Evolutionary conservation across 225 moss, liverwort and hornwort species (phyloP).

Genomic region (Lunularia cruciata): DNA sequence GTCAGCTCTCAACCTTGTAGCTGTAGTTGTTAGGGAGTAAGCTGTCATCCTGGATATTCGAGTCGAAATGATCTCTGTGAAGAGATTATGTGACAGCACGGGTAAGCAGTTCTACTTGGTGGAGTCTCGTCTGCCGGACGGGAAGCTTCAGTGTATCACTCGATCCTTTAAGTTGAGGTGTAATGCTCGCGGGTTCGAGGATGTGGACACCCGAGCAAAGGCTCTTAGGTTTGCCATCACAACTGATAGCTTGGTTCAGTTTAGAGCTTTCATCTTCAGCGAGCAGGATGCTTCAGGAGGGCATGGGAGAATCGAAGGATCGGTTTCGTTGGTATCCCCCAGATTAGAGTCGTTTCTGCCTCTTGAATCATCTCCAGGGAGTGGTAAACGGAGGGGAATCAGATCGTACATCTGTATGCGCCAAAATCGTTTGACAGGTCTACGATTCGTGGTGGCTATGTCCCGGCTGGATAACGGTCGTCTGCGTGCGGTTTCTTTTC

Average conservation of each 20-base stretch:
- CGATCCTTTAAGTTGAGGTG: constrained; percentile 65
- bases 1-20: not conserved
- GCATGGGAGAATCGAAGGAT: constrained; percentile 42
- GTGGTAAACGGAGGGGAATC: constrained; percentile 47
- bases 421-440: constrained; percentile 76
- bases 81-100: constrained; percentile 59
- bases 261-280: constrained; percentile 77
- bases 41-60: constrained; percentile 15
- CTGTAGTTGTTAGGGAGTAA: constrained; percentile 3
- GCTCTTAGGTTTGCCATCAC: constrained; percentile 75
- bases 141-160: constrained; percentile 48
- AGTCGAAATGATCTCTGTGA: constrained; percentile 85
- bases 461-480: constrained; percentile 74
- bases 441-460: constrained; percentile 78
- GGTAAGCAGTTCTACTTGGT: constrained; percentile 68
- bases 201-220: constrained; percentile 57
- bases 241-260: constrained; percentile 61
- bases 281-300: constrained; percentile 44
- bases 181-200: constrained; percentile 59
- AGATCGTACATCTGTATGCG: constrained; percentile 86
- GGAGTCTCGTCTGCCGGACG: constrained; percentile 73
- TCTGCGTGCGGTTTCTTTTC: constrained; percentile 88
- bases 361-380: constrained; percentile 29
- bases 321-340: constrained; percentile 5
- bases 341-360: constrained; percentile 28